These are phyloP conservation scores for Glebionis coronaria DNA, from an alignment of 129 eudicot genomes.

Conservation along the genomic window DNA sequence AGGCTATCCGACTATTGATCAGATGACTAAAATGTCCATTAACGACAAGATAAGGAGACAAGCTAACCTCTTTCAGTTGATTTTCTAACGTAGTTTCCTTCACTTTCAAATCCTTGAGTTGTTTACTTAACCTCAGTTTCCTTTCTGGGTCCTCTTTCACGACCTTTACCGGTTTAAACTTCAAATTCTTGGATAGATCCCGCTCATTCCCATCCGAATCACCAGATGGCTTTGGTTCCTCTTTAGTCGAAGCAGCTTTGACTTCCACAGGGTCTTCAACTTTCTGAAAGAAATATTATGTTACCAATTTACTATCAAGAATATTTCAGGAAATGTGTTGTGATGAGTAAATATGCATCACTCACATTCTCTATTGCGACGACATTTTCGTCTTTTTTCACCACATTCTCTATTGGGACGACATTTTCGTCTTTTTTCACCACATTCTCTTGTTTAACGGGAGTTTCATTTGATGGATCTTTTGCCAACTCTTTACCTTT, in stretches of 20 bases:
- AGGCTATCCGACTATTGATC: background rate
- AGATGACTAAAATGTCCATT: constrained; percentile 5
- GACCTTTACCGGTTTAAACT: constrained; percentile 30
- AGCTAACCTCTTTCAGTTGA: constrained; percentile 62
- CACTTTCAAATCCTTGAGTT: constrained; percentile 45
- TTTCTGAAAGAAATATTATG: constrained; percentile 26
- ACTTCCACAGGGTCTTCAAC: constrained; percentile 29
- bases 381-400: constrained; percentile 37
- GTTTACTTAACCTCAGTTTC: constrained; percentile 34
- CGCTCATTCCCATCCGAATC: constrained; percentile 27
- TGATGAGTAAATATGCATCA: constrained; percentile 14
- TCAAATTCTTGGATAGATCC: constrained; percentile 22
- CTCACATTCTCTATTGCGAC: constrained; percentile 33
- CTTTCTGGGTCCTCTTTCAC: constrained; percentile 38
- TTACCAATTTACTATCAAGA: background rate
- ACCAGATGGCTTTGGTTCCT: constrained; percentile 28
- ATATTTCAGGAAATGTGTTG: constrained; percentile 7
- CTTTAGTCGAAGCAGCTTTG: constrained; percentile 24
- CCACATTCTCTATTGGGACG: constrained; percentile 27
- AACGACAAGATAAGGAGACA: constrained; percentile 1
- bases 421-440: constrained; percentile 37
- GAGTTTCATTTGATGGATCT: constrained; percentile 36
- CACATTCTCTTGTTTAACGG: constrained; percentile 36
- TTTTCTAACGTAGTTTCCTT: constrained; percentile 40
- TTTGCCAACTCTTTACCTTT: constrained; percentile 33